Conservation (phyloP, 345 rosid species). For the Citrus australasica region DNA sequence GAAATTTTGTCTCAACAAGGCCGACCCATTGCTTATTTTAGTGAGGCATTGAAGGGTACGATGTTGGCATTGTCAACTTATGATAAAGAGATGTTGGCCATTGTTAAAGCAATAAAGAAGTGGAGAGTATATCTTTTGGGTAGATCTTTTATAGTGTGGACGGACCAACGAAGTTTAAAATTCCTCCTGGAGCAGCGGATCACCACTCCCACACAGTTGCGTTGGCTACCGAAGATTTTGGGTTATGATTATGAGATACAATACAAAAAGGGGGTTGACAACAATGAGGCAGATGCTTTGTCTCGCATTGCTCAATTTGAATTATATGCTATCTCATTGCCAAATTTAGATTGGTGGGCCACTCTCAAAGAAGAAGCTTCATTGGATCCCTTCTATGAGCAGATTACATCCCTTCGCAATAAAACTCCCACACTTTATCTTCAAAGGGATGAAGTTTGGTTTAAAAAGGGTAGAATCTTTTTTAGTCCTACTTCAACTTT, state of each 20-base stretch:
- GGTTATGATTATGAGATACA: not conserved
- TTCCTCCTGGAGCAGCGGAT: too few relatives aligned
- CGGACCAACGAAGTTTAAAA: not conserved
- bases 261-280: not conserved
- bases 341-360: not conserved
- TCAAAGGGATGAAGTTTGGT: not conserved
- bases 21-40: not conserved
- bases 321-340: not conserved
- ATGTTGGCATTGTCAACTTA: not conserved
- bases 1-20: not conserved
- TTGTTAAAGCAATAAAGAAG: not conserved
- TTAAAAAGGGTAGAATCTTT: too few relatives aligned
- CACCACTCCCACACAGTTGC: not conserved
- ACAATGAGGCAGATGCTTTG: not conserved
- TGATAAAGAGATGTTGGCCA: not conserved
- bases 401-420: not conserved
- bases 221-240: not conserved
- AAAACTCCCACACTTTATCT: too few relatives aligned
- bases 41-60: not conserved
- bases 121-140: not conserved
- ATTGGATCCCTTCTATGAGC: not conserved
- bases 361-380: not conserved
- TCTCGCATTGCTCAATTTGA: not conserved
- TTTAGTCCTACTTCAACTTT: too few relatives aligned
- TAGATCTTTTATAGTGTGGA: not conserved